A percentile compares a stretch with the other conserved stretches of the same genome.
Evolutionary conservation across 1,284 basidiomycete species (phyloP).

Genomic region (Sporisorium iseilematis-ciliati): DNA sequence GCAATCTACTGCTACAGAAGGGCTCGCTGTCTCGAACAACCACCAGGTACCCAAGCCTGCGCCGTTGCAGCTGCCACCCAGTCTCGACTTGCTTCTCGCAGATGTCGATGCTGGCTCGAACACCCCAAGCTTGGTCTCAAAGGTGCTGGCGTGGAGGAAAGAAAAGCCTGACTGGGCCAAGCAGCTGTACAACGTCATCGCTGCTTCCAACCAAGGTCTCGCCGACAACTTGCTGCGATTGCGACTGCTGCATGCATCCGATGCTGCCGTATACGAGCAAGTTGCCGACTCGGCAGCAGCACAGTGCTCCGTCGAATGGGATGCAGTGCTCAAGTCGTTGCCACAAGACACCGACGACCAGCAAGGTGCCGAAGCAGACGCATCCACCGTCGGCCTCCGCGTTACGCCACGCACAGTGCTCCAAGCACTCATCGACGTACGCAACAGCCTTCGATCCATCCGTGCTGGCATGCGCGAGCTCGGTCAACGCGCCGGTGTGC

Average conservation of each 20-base stretch:
- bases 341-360: conserved; percentile 20
- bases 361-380: conserved; percentile 7
- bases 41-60: conserved; percentile 50
- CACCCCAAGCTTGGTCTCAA: conserved; percentile 66
- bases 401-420: conserved; percentile 27
- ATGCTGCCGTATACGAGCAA: conserved; percentile 60
- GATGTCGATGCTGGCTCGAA: conserved; percentile 68
- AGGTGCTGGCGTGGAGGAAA: conserved; percentile 61
- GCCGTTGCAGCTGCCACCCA: conserved; percentile 62
- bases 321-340: conserved; percentile 28
- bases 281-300: conserved; percentile 64
- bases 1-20: conserved; percentile 60
- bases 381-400: conserved; percentile 9
- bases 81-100: conserved; percentile 61
- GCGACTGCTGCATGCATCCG: conserved; percentile 50
- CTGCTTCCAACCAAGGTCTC: conserved; percentile 61
- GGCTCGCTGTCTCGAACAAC: conserved; percentile 31
- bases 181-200: conserved; percentile 65
- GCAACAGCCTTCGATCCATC: conserved; percentile 75
- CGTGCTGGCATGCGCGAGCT: conserved; percentile 87
- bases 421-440: conserved; percentile 54
- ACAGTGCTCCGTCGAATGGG: conserved; percentile 41
- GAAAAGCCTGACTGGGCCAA: conserved; percentile 65
- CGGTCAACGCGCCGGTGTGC: conserved; percentile 82
- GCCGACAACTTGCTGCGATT: conserved; percentile 63